phyloP scores from a whole-genome alignment of 306 rosid genomes.

The Phaseolus lunatus region DNA sequence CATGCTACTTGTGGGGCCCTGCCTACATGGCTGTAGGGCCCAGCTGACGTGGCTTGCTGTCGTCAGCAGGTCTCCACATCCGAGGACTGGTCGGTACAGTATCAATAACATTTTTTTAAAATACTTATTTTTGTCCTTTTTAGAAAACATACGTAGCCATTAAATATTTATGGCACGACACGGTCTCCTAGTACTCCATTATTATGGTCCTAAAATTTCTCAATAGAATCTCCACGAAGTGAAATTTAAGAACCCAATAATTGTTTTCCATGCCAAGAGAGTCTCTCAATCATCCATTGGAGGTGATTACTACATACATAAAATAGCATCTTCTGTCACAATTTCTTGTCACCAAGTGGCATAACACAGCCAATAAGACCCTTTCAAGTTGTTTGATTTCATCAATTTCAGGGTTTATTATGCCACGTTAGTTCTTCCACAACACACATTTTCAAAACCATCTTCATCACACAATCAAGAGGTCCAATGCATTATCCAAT shows the following conservation, averaged over 20 bases:
- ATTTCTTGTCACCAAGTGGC: background rate
- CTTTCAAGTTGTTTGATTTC: background rate
- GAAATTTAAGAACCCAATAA: background rate
- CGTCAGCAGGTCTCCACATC: no score
- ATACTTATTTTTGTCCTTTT: no score
- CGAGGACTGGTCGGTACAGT: no score
- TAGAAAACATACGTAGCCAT: no score
- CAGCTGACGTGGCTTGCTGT: no score
- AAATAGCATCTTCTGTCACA: background rate
- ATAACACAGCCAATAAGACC: background rate
- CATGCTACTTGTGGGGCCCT: no score
- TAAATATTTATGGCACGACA: no score
- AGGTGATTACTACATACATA: background rate
- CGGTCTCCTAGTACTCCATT: no score
- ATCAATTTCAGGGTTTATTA: background rate
- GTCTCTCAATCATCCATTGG: slow-evolving; percentile 3
- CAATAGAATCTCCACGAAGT: no score
- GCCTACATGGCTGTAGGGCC: no score
- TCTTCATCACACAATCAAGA: background rate
- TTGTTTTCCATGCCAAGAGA: background rate
- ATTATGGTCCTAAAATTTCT: no score
- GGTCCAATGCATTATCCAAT: background rate
- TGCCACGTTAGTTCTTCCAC: background rate
- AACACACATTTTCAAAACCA: background rate
- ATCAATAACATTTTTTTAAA: no score